Evolutionary conservation across 164 flowering plant genomes (phyloP).

Genomic region (Macadamia integrifolia): DNA sequence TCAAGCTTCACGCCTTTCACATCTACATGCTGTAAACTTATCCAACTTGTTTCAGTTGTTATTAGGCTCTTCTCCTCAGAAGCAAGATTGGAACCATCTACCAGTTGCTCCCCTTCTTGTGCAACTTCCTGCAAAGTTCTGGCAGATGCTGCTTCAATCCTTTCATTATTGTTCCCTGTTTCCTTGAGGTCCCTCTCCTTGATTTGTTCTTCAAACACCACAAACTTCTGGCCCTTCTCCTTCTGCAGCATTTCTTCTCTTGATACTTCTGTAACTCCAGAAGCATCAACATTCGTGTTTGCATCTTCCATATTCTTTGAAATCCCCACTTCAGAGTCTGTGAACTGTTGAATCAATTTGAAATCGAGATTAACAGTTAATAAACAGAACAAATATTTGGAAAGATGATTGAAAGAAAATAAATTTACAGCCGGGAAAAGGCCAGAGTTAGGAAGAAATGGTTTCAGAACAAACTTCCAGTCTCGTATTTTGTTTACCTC

Average conservation of each 20-base stretch:
- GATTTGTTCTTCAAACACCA: background rate
- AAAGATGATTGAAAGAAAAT: background rate
- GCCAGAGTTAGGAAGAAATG: background rate
- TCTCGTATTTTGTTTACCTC: conserved; percentile 4
- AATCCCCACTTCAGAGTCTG: background rate
- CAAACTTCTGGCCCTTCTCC: background rate
- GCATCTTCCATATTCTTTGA: background rate
- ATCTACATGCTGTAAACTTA: conserved; percentile 5
- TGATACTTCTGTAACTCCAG: background rate
- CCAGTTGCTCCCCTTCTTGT: background rate
- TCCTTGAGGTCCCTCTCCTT: background rate
- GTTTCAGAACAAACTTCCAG: background rate
- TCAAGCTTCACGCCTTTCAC: conserved; percentile 10
- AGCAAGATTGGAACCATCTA: background rate
- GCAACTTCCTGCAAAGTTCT: background rate
- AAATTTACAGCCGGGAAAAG: background rate
- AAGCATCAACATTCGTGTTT: background rate
- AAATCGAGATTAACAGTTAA: background rate
- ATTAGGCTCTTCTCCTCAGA: background rate
- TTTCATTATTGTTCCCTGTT: background rate
- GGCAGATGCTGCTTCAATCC: too few relatives aligned
- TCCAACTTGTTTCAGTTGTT: background rate
- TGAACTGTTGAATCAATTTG: background rate
- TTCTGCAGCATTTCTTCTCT: background rate
- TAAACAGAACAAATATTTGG: background rate